phyloP scores from a whole-genome alignment of 192 early-diverging fungal species.

The Coemansia sp. region DNA sequence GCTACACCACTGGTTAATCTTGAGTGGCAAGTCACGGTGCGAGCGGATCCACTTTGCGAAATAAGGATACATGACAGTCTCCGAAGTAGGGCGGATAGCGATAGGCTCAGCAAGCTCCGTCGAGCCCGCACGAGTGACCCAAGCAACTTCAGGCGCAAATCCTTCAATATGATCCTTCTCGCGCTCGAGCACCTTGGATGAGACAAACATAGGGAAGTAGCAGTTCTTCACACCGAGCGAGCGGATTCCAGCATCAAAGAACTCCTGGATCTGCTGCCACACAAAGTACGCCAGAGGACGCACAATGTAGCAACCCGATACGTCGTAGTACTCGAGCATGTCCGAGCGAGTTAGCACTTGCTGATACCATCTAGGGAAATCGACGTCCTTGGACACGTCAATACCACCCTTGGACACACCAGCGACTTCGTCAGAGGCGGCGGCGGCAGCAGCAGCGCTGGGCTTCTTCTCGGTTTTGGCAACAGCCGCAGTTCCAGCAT shows the following conservation, averaged over 20 bases:
- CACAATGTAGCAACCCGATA: slow-evolving; percentile 98
- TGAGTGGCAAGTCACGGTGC: slow-evolving; percentile 94
- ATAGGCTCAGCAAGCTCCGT: slow-evolving; percentile 94
- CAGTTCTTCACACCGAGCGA: slow-evolving; percentile 93
- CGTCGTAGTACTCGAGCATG: slow-evolving; percentile 99
- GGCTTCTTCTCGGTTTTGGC: slow-evolving; percentile 52
- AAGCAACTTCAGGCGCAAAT: slow-evolving; percentile 99
- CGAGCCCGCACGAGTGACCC: slow-evolving; percentile 96
- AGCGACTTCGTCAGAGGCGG: slow-evolving; percentile 32
- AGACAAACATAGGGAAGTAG: slow-evolving; percentile 99
- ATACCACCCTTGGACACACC: slow-evolving; percentile 82
- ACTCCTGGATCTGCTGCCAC: slow-evolving; percentile 96
- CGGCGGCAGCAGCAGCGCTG: slow-evolving; percentile 54
- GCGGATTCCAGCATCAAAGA: slow-evolving; percentile 88
- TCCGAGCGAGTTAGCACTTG: slow-evolving; percentile 88
- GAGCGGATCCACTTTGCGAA: slow-evolving; percentile 97
- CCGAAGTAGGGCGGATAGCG: slow-evolving; percentile 98
- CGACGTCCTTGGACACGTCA: slow-evolving; percentile 80
- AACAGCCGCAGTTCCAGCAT: slow-evolving; percentile 51
- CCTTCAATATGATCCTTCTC: slow-evolving; percentile 99
- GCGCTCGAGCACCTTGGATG: slow-evolving; percentile 77
- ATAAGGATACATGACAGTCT: slow-evolving; percentile 99
- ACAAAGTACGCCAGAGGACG: slow-evolving; percentile 94
- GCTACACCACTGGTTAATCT: slow-evolving; percentile 99
- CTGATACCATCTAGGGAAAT: slow-evolving; percentile 93